Conservation (phyloP, 768 basidiomycete genomes). For the Phaffia australis region DNA sequence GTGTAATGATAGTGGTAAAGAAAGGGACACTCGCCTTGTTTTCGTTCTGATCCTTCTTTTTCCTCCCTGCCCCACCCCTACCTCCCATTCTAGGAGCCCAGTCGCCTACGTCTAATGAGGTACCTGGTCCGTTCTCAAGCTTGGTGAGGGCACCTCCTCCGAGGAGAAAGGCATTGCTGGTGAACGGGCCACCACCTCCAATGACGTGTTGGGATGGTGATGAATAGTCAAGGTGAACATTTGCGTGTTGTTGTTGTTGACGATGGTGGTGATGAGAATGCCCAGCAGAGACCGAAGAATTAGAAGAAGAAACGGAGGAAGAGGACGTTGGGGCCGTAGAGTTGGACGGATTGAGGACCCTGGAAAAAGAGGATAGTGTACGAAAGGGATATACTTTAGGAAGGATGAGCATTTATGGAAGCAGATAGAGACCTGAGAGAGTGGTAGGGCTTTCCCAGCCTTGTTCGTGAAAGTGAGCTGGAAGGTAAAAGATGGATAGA, state of each 20-base stretch:
- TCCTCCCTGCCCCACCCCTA: conserved; percentile 15
- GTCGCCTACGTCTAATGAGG: conserved; percentile 1
- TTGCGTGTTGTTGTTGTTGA: neutral
- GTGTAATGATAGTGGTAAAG: no score
- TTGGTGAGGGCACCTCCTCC: conserved; percentile 25
- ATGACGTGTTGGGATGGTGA: conserved; percentile 11
- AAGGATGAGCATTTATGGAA: conserved; percentile 22
- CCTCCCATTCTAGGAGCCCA: conserved; percentile 21
- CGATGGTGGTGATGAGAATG: conserved; percentile 17
- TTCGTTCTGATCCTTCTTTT: conserved; percentile 4
- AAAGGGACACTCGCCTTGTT: conserved; percentile 3
- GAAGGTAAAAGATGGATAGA: no score
- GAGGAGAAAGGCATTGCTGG: conserved; percentile 18
- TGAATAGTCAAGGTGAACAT: neutral
- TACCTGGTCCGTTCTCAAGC: conserved; percentile 2
- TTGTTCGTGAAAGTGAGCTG: no score
- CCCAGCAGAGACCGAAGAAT: conserved; percentile 4
- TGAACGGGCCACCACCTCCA: conserved; percentile 26
- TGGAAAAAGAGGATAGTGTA: conserved; percentile 21
- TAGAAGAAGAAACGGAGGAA: neutral
- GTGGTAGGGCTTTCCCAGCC: no score
- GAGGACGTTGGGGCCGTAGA: neutral
- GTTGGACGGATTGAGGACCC: conserved; percentile 19
- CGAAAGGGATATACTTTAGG: conserved; percentile 26
- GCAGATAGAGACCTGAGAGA: no score